Percentiles rank a stretch among this genome's conserved stretches.
Conservation (phyloP, 129 eudicot genomes). For the Pseudognaphalium luteoalbum region DNA sequence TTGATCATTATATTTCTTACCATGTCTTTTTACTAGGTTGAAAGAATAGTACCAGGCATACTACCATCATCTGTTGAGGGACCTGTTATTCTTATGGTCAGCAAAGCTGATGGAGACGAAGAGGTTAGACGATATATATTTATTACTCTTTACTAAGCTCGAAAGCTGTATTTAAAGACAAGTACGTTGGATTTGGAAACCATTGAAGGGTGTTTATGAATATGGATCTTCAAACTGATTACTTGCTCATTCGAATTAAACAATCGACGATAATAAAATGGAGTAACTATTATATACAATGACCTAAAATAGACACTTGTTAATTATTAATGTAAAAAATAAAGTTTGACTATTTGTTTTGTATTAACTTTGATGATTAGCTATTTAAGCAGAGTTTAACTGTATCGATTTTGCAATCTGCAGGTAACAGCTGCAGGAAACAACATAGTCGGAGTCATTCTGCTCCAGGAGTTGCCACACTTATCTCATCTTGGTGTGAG, state of each 20-base stretch:
- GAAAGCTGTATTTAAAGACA: background rate
- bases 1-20: background rate
- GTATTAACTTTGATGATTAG: too few relatives aligned
- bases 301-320: too few relatives aligned
- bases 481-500: constrained; percentile 98
- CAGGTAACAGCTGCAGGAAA: constrained; percentile 97
- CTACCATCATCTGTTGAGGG: constrained; percentile 66
- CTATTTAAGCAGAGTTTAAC: background rate
- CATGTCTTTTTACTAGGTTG: constrained; percentile 55
- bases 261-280: background rate
- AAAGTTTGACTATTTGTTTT: too few relatives aligned
- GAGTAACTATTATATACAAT: background rate
- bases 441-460: constrained; percentile 82
- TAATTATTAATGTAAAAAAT: too few relatives aligned
- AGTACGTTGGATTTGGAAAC: background rate
- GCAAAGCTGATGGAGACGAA: constrained; percentile 94
- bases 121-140: constrained; percentile 49
- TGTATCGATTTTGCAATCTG: background rate
- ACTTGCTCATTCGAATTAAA: background rate
- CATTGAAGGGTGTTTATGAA: background rate
- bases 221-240: background rate
- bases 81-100: constrained; percentile 86
- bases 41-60: constrained; percentile 72
- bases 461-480: constrained; percentile 96
- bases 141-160: background rate